Evolutionary conservation across 1,139 yeast genomes (phyloP).

Genomic region (Yueomyces sp.): DNA sequence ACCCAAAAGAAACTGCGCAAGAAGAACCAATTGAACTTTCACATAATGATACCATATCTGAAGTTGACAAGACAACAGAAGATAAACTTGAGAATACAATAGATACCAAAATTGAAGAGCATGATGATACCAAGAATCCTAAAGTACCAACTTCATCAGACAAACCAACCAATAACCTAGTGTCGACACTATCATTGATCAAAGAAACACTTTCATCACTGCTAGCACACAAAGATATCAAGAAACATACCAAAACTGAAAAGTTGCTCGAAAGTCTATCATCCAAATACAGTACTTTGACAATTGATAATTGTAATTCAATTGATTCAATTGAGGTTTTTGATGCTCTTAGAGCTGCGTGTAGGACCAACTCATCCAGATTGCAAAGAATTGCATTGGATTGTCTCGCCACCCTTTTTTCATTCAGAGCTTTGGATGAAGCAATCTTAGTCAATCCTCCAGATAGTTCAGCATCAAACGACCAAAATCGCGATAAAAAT

Average conservation of each 20-base stretch:
- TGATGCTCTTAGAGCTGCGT: conserved; percentile 50
- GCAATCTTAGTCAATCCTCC: conserved; percentile 32
- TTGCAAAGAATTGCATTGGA: conserved; percentile 48
- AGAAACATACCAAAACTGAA: conserved; percentile 17
- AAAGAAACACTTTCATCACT: conserved; percentile 19
- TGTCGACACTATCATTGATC: conserved; percentile 18
- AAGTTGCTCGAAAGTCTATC: conserved; percentile 19
- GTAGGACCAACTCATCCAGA: conserved; percentile 39
- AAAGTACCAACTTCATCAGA: conserved; percentile 2
- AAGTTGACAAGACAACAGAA: neutral
- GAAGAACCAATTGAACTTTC: neutral
- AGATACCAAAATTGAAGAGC: neutral
- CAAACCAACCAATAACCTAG: conserved; percentile 12
- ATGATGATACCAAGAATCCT: neutral
- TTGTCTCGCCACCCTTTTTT: conserved; percentile 52
- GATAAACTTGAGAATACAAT: neutral
- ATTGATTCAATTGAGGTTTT: conserved; percentile 40
- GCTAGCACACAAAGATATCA: conserved; percentile 19
- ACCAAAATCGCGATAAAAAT: conserved; percentile 21
- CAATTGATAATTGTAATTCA: conserved; percentile 12
- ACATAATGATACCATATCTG: neutral
- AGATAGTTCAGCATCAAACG: conserved; percentile 26
- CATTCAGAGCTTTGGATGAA: conserved; percentile 48
- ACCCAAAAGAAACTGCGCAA: neutral
- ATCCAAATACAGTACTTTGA: conserved; percentile 12